Conservation (phyloP, 1,284 basidiomycete species). For the Vanrija humicola region DNA sequence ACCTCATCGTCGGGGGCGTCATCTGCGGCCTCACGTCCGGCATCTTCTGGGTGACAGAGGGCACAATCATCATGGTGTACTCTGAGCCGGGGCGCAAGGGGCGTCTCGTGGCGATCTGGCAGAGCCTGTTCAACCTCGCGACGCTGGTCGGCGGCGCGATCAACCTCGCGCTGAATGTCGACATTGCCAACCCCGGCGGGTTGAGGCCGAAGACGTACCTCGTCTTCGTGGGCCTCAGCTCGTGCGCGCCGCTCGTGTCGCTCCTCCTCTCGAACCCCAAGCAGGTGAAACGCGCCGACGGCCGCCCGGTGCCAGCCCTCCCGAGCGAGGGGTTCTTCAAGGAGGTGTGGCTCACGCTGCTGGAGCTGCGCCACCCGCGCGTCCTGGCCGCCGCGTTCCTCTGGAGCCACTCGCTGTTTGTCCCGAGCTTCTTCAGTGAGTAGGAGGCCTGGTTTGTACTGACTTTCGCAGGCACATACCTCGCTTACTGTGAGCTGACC, state of each 20-base stretch:
- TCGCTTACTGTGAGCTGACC: slow-evolving; percentile 7
- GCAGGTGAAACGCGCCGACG: slow-evolving; percentile 45
- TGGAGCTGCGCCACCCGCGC: slow-evolving; percentile 17
- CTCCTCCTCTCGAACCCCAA: slow-evolving; percentile 38
- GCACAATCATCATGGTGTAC: slow-evolving; percentile 28
- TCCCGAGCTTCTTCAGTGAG: slow-evolving; percentile 33
- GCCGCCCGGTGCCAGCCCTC: slow-evolving; percentile 34
- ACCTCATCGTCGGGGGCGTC: slow-evolving; percentile 45
- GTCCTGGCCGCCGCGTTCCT: slow-evolving; percentile 18
- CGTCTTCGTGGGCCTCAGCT: slow-evolving; percentile 48
- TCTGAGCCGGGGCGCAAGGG: slow-evolving; percentile 39
- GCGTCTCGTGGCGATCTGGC: slow-evolving; percentile 43
- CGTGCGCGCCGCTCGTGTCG: slow-evolving; percentile 37
- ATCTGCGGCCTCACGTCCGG: slow-evolving; percentile 45
- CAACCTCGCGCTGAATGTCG: slow-evolving; percentile 45
- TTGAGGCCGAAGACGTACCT: slow-evolving; percentile 44
- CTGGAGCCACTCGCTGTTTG: slow-evolving; percentile 24
- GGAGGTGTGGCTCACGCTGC: slow-evolving; percentile 36
- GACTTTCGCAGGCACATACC: slow-evolving; percentile 13
- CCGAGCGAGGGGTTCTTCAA: slow-evolving; percentile 17
- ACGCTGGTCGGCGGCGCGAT: slow-evolving; percentile 44
- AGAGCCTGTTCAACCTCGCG: slow-evolving; percentile 36
- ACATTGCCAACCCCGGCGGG: slow-evolving; percentile 31
- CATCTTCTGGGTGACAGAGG: slow-evolving; percentile 40
- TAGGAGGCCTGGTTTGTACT: too few species aligned